These are phyloP conservation scores for Lasiosphaeriaceae sp. DNA, from an alignment of 495 filamentous ascomycete genomes.

Conservation along the genomic window DNA sequence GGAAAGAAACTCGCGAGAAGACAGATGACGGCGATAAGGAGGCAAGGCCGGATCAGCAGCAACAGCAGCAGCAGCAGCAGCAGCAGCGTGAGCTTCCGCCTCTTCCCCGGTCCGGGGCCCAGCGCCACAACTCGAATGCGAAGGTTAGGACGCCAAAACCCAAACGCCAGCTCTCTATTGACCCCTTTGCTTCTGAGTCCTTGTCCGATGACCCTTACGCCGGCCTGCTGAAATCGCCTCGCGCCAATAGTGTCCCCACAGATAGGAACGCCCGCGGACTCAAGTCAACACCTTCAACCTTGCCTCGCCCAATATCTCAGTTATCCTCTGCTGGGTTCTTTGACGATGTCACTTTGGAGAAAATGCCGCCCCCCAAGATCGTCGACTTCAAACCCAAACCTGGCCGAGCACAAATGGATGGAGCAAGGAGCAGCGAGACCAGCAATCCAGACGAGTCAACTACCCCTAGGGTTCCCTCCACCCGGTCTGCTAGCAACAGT, in stretches of 20 bases:
- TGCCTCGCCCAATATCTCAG: slow-evolving; percentile 38
- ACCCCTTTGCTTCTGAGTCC: slow-evolving; percentile 29
- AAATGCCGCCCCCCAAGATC: slow-evolving; percentile 30
- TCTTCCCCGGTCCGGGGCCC: slow-evolving; percentile 14
- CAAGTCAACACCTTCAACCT: slow-evolving; percentile 30
- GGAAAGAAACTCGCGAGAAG: neutral
- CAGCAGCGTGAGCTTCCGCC: slow-evolving; percentile 12
- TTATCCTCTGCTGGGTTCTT: slow-evolving; percentile 32
- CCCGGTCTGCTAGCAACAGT: slow-evolving; percentile 15
- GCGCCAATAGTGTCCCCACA: slow-evolving; percentile 19
- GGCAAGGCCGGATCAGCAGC: slow-evolving; percentile 7
- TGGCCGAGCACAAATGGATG: slow-evolving; percentile 18
- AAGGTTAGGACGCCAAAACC: slow-evolving; percentile 37
- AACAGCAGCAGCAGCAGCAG: too few species aligned
- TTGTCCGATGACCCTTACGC: slow-evolving; percentile 23
- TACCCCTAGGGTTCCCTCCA: slow-evolving; percentile 10
- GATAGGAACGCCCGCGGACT: slow-evolving; percentile 34
- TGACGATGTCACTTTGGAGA: slow-evolving; percentile 31
- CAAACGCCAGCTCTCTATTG: slow-evolving; percentile 35
- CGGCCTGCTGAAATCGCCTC: slow-evolving; percentile 31
- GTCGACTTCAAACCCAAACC: slow-evolving; percentile 21
- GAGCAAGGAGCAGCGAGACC: slow-evolving; percentile 10
- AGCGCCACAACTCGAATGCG: slow-evolving; percentile 43
- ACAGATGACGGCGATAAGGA: neutral
- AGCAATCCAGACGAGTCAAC: slow-evolving; percentile 14